Conservation (phyloP, 805 yeast species). For the Yueomyces sp. region DNA sequence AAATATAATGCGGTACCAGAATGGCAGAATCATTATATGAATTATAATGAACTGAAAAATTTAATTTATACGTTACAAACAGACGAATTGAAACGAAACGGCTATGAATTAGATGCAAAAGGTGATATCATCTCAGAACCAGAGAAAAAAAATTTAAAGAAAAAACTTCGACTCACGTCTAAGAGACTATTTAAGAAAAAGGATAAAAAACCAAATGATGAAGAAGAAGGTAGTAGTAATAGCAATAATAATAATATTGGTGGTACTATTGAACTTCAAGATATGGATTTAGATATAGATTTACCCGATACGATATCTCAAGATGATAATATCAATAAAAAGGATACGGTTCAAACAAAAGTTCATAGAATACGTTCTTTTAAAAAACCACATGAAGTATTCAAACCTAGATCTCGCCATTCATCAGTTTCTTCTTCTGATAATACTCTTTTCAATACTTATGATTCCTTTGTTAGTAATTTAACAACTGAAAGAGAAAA, state of each 20-base stretch:
- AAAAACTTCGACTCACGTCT: no score
- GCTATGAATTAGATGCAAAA: background rate
- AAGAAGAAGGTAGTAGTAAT: no score
- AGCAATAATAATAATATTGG: no score
- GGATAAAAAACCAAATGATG: no score
- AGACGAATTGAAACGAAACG: slow-evolving; percentile 13
- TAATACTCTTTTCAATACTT: background rate
- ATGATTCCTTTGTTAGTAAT: slow-evolving; percentile 32
- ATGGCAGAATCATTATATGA: slow-evolving; percentile 75
- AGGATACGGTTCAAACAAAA: background rate
- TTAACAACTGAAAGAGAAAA: slow-evolving; percentile 35
- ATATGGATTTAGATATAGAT: background rate
- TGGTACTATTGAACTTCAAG: background rate
- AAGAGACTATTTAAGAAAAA: no score
- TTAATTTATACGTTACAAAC: slow-evolving; percentile 42
- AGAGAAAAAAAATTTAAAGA: background rate
- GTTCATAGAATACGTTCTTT: background rate
- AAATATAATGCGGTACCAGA: slow-evolving; percentile 67
- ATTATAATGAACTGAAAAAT: slow-evolving; percentile 48
- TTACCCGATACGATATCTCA: background rate
- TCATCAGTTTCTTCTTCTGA: background rate
- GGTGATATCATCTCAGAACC: background rate
- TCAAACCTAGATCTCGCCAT: background rate
- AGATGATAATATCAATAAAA: no score
- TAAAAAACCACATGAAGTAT: background rate